Base-by-base conservation (phyloP, 495 filamentous ascomycete genomes). In the Parmelia sp. region DNA sequence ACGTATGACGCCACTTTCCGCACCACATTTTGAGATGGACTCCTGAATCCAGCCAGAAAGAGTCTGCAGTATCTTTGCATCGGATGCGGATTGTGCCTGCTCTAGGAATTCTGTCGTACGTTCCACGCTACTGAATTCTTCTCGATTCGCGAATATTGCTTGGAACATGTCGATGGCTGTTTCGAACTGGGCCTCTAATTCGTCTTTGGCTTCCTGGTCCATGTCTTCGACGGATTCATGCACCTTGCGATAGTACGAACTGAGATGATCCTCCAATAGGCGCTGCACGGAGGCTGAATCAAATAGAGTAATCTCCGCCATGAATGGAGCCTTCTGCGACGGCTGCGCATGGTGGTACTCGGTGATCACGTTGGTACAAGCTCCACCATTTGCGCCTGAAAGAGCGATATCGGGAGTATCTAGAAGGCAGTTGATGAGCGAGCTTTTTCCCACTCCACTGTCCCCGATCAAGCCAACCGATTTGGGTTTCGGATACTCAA, bases 291-390 rank as follows among this genome's bases (percentile, higher is more conserved):
- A 25, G 25, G 25, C 17, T 35, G 12, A 1, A 19, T 55, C 63
- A 33, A 9, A 45, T 4, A 61, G 6, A 2, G 1, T 14, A 9
- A 65, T 60, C 15, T 60, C 63, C 14, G 57, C 63, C 25, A 49
- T 29, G 12, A 55, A 65, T 27, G 44, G 57, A 7, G 44, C 12
- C 29, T 21, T 29, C 40, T 65, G 63, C 0, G 19, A n/a, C 31
- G 39, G 42, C 15, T 12, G 21, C 4, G 63, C 47, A 5, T 49
- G 33, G 4, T 23, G 21, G 42, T 40, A 65, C 14, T 60, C 57
- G 4, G 63, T 65, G 39, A 65, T 45, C 14, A 65, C 57, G 45
- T 25, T 29, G 37, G 57, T 65, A 51, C 56, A 65, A 51, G 45
- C 45, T 19, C 15, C 45, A n/a, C 23, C 45, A 11, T 27, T 47